Evolutionary conservation across 2,329 filamentous ascomycete genomes (phyloP), one percentile per base, ranked within the genome.

Genomic region (Kalaharituber pfeilii): DNA sequence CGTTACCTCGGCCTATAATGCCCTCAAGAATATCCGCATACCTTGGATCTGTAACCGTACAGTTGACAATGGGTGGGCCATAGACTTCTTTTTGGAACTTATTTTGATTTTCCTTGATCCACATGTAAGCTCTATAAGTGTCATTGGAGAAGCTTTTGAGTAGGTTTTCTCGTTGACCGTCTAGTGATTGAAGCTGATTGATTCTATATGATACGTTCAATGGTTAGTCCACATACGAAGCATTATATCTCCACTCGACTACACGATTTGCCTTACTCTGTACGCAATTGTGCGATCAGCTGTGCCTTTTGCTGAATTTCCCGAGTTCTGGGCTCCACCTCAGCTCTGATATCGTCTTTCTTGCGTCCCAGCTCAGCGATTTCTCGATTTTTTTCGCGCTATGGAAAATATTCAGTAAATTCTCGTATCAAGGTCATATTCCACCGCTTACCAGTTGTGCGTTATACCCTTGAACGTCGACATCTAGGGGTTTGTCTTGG

Each of bases 51-150:
- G 81, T 87, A 52, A 94, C 71, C 0, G 82, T 84, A 67, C 87
- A 94, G 55, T 77, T 82, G 28, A 94, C 71, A 64, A 91, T 77
- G 0, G 88, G 80, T 5, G 88, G 88, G 0, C 84, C 86, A 65
- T 83, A 86, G 3, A 95, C 80, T 55, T 82, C 75, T 60, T 82
- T 79, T 64, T 84, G 77, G 59, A 95, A 91, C 50, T 75, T 68
- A 53, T 74, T 66, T 56, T 75, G 75, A 65, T 98, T 79, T 2
- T 78, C 67, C 64, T 85, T 76, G 51, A 96, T 75, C 88, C 89
- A 98, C 42, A 80, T 73, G 80, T 86, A 94, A 1, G 81, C 86
- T 60, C 66, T 71, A 9, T 76, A 75, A 2, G 82, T 78, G 54
- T 95, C 84, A 0, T 65, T 65, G 9, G 81, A 82, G 0, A 75